Conservation (phyloP, 73 alveolate genomes). For the Paramecium biaurelia region DNA sequence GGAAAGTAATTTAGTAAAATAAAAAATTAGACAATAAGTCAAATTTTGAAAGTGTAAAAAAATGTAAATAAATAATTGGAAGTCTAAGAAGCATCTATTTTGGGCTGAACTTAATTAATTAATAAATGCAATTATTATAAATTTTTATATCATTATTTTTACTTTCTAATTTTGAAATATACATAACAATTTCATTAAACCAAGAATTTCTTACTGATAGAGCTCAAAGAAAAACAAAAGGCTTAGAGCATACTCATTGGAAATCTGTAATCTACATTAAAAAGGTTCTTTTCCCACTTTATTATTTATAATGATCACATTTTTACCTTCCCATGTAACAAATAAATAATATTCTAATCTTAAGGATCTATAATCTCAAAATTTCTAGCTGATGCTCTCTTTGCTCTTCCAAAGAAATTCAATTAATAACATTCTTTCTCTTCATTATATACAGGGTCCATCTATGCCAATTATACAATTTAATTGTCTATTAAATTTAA, state of each 20-base stretch:
- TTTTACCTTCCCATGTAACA: slow-evolving; percentile 37
- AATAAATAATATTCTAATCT: slow-evolving; percentile 25
- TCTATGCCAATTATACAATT: neutral
- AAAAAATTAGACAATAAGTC: neutral
- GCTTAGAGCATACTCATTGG: slow-evolving; percentile 49
- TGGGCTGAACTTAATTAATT: neutral
- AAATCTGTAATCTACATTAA: slow-evolving; percentile 30
- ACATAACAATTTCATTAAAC: neutral
- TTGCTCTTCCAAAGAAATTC: slow-evolving; percentile 55
- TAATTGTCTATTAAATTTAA: slow-evolving; percentile 8
- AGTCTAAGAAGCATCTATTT: slow-evolving; percentile 22
- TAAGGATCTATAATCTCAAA: slow-evolving; percentile 49
- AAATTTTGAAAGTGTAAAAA: slow-evolving; percentile 9
- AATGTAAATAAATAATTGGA: slow-evolving; percentile 29
- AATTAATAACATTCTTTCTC: slow-evolving; percentile 50
- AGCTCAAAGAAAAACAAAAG: neutral
- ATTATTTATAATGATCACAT: neutral
- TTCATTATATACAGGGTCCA: slow-evolving; percentile 51
- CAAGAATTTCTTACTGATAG: slow-evolving; percentile 28
- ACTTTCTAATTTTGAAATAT: neutral
- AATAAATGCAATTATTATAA: neutral
- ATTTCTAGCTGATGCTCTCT: slow-evolving; percentile 61
- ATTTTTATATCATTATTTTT: neutral
- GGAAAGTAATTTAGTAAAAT: neutral
- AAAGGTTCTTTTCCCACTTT: slow-evolving; percentile 36